A percentile compares a stretch with the other conserved stretches of the same genome.
Evolutionary conservation across 148 eudicot genomes (phyloP).

Genomic region (Vaccinium corymbosum): DNA sequence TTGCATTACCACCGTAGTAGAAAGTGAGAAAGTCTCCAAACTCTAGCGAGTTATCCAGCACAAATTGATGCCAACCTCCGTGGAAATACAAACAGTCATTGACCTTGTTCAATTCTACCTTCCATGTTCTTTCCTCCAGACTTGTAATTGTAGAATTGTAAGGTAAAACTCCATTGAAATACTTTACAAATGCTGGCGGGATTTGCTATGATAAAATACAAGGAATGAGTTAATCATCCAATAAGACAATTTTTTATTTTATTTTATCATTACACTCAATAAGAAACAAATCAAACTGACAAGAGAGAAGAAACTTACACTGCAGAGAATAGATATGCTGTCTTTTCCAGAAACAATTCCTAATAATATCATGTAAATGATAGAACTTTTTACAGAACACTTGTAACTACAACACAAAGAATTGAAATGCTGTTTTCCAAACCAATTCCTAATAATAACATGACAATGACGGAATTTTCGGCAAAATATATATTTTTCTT

Average conservation of each 20-base stretch:
- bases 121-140: not conserved
- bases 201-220: not conserved
- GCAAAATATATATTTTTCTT: not conserved
- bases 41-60: not conserved
- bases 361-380: not conserved
- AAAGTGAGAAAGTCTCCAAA: not conserved
- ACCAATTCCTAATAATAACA: not conserved
- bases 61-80: not conserved
- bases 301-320: not conserved
- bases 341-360: not conserved
- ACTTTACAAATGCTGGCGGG: not conserved
- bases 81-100: not conserved
- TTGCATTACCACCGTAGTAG: not conserved
- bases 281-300: not conserved
- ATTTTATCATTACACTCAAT: not conserved
- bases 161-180: not conserved
- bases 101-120: not conserved
- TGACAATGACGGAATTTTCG: not conserved
- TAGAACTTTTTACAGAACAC: not conserved
- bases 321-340: not conserved
- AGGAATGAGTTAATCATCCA: not conserved
- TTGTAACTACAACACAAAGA: not conserved
- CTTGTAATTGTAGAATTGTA: not conserved
- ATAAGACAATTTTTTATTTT: not conserved
- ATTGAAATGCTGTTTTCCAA: not conserved